Evolutionary conservation across 148 eudicot genomes (phyloP).

Genomic region (Hydrangea macrophylla): DNA sequence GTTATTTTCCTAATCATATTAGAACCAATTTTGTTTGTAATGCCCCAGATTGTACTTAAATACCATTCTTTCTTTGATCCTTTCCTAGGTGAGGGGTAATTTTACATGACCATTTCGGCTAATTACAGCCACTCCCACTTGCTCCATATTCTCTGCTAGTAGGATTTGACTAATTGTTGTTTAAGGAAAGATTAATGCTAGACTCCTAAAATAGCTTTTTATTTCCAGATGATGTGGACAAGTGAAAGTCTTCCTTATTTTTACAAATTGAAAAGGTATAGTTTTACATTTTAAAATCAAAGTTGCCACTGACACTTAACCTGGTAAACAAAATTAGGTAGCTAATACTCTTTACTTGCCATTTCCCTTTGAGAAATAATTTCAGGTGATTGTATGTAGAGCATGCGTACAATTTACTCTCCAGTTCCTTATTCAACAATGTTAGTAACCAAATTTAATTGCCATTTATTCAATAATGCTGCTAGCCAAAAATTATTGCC

Average conservation of each 20-base stretch:
- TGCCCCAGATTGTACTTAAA: not conserved
- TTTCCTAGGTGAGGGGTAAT: not conserved
- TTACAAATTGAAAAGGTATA: too few species aligned
- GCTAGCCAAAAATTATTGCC: too few species aligned
- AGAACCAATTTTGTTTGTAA: not conserved
- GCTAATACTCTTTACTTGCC: too few species aligned
- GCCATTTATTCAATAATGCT: not conserved
- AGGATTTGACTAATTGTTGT: not conserved
- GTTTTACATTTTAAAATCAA: too few species aligned
- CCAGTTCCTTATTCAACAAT: not conserved
- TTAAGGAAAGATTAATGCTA: too few species aligned
- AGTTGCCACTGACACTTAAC: too few species aligned
- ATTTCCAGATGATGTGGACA: too few species aligned
- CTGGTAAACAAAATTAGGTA: too few species aligned
- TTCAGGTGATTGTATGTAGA: not conserved
- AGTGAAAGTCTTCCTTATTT: too few species aligned
- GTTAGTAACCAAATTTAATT: not conserved
- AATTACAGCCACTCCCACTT: not conserved
- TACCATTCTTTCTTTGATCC: not conserved
- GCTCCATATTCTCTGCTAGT: not conserved
- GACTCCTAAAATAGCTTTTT: too few species aligned
- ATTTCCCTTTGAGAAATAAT: too few species aligned
- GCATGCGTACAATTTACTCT: not conserved
- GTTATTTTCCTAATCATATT: not conserved
- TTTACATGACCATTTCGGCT: not conserved